Percentiles rank a stretch among this genome's conserved stretches.
Conservation (phyloP, 345 rosid species). For the Arabidopsis suecica region DNA sequence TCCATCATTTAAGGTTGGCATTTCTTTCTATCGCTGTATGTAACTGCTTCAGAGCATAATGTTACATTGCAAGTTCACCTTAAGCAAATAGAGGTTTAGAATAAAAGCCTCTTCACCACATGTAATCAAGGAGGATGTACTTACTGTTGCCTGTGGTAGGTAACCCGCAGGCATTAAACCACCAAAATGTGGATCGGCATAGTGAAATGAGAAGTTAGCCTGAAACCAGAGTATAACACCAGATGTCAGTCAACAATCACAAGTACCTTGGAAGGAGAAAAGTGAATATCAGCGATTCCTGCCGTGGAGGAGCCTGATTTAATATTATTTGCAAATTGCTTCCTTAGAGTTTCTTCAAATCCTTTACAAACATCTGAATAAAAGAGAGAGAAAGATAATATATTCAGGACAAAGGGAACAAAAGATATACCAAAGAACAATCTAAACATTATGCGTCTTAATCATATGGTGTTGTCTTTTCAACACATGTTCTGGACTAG, state of each 20-base stretch:
- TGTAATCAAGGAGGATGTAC: slow-evolving; percentile 26
- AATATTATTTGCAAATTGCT: slow-evolving; percentile 45
- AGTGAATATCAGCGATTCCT: slow-evolving; percentile 52
- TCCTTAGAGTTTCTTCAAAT: slow-evolving; percentile 42
- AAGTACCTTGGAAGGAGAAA: slow-evolving; percentile 50
- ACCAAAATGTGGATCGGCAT: slow-evolving; percentile 54
- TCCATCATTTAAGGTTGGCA: not conserved
- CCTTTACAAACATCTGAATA: slow-evolving; percentile 47
- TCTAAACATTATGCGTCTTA: no score
- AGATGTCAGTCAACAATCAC: slow-evolving; percentile 27
- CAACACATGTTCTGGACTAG: not conserved
- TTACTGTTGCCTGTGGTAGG: slow-evolving; percentile 56
- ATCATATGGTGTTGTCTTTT: not conserved
- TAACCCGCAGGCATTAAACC: slow-evolving; percentile 50
- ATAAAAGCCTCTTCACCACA: not conserved
- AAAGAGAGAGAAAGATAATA: not conserved
- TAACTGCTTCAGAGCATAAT: slow-evolving; percentile 2
- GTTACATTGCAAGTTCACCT: not conserved
- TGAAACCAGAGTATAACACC: slow-evolving; percentile 32
- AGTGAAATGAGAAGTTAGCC: slow-evolving; percentile 51
- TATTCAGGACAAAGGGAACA: not conserved
- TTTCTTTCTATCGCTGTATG: not conserved
- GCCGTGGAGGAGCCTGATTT: slow-evolving; percentile 43
- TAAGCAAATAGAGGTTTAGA: not conserved
- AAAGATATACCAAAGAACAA: no score